Conservation (phyloP, 345 rosid species). For the Passiflora organensis region DNA sequence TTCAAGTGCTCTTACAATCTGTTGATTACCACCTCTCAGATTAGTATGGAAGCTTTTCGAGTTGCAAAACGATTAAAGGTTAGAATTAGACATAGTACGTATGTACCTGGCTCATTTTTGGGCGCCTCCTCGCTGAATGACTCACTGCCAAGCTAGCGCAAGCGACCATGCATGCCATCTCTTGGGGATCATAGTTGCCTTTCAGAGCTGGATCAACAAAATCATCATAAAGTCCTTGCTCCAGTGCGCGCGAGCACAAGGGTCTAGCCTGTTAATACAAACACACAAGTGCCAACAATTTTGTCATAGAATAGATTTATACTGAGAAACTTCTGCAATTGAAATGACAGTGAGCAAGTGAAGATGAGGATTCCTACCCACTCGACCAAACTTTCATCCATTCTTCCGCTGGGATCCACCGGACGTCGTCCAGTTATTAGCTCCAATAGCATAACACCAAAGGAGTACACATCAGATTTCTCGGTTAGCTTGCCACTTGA, state of each 20-base stretch:
- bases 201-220: slow-evolving; percentile 64
- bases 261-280: slow-evolving; percentile 64
- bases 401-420: slow-evolving; percentile 38
- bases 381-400: slow-evolving; percentile 87
- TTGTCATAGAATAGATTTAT: slow-evolving; percentile 49
- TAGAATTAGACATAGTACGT: too few species aligned
- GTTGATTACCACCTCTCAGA: not conserved
- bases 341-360: too few species aligned
- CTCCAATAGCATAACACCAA: slow-evolving; percentile 81
- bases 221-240: slow-evolving; percentile 41
- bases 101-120: slow-evolving; percentile 81
- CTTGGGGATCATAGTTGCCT: slow-evolving; percentile 38
- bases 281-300: slow-evolving; percentile 30
- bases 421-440: slow-evolving; percentile 78
- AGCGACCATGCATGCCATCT: slow-evolving; percentile 68
- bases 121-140: slow-evolving; percentile 67
- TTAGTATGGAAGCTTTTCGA: too few species aligned
- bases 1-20: slow-evolving; percentile 78
- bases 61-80: not conserved
- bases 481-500: slow-evolving; percentile 84
- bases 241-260: slow-evolving; percentile 40
- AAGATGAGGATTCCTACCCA: slow-evolving; percentile 47
- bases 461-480: slow-evolving; percentile 88
- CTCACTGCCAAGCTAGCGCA: slow-evolving; percentile 72
- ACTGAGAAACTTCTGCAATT: not conserved